These are phyloP conservation scores for Pseudogymnoascus sp. DNA, from an alignment of 2,329 filamentous ascomycete species.

Conservation along the genomic window DNA sequence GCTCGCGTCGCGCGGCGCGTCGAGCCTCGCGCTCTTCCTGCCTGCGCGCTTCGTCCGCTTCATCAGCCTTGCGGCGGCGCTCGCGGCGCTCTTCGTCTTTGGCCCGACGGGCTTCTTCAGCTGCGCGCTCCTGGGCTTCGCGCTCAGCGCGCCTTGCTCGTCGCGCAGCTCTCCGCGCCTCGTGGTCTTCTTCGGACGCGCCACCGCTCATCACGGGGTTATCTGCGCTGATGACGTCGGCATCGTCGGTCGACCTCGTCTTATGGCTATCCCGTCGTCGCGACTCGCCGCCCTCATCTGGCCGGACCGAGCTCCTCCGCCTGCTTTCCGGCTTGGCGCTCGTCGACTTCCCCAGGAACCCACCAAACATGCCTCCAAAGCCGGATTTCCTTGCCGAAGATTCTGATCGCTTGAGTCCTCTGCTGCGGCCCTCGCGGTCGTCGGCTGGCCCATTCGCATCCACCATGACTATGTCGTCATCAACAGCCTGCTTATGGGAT, in stretches of 20 bases:
- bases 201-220: conserved; percentile 37
- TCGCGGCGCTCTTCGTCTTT: conserved; percentile 51
- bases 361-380: conserved; percentile 53
- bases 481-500: conserved; percentile 53
- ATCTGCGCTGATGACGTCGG: conserved; percentile 36
- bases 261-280: conserved; percentile 31
- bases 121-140: conserved; percentile 40
- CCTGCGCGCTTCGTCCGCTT: conserved; percentile 45
- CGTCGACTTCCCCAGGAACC: conserved; percentile 41
- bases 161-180: conserved; percentile 55
- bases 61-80: conserved; percentile 46
- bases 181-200: conserved; percentile 47
- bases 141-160: conserved; percentile 47
- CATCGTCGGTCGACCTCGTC: conserved; percentile 34
- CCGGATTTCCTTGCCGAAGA: conserved; percentile 54
- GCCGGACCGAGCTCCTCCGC: conserved; percentile 42
- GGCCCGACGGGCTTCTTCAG: conserved; percentile 43
- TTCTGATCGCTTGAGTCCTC: conserved; percentile 46
- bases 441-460: conserved; percentile 41
- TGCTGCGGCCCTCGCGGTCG: conserved; percentile 14
- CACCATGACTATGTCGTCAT: conserved; percentile 54
- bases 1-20: conserved; percentile 46
- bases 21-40: conserved; percentile 52
- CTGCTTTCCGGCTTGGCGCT: conserved; percentile 36
- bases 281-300: conserved; percentile 39